Percentiles rank a stretch among this genome's conserved stretches.
Conservation (phyloP, 495 filamentous ascomycete species). For the Lophiotrema nucula region DNA sequence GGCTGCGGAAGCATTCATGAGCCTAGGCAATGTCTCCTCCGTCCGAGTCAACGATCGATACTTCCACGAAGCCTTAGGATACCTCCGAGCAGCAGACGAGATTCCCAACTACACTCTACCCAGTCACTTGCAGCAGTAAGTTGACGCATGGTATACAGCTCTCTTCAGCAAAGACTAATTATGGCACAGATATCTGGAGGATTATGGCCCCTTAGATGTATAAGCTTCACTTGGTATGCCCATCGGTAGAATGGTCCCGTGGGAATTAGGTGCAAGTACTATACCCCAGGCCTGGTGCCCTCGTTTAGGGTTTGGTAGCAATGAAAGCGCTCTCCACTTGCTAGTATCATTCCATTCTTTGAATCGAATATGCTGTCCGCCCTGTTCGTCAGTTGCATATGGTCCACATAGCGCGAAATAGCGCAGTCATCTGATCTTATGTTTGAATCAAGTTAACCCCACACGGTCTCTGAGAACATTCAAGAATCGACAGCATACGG, state of each 20-base stretch:
- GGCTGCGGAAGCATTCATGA: constrained; percentile 55
- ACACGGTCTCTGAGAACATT: no score
- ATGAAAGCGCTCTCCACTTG: not conserved
- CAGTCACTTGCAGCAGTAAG: constrained; percentile 48
- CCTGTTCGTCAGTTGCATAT: not conserved
- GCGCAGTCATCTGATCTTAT: no score
- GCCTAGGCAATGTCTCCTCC: constrained; percentile 51
- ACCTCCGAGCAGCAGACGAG: constrained; percentile 46
- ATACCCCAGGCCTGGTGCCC: constrained; percentile 17
- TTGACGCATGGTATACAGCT: not conserved
- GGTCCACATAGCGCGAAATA: no score
- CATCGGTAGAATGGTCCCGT: no score
- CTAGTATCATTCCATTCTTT: no score
- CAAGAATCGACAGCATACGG: no score
- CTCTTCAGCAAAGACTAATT: not conserved
- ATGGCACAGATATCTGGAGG: constrained; percentile 42
- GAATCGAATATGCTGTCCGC: not conserved
- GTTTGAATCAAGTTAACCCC: no score
- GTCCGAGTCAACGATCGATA: constrained; percentile 45
- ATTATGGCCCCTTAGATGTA: constrained; percentile 41
- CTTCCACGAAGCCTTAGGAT: constrained; percentile 48
- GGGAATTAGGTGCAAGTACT: no score
- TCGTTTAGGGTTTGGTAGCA: not conserved
- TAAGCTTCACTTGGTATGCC: no score
- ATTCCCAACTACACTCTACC: constrained; percentile 46